phyloP scores from a whole-genome alignment of 225 moss, liverwort and hornwort species.

The Physcomitrium patens region DNA sequence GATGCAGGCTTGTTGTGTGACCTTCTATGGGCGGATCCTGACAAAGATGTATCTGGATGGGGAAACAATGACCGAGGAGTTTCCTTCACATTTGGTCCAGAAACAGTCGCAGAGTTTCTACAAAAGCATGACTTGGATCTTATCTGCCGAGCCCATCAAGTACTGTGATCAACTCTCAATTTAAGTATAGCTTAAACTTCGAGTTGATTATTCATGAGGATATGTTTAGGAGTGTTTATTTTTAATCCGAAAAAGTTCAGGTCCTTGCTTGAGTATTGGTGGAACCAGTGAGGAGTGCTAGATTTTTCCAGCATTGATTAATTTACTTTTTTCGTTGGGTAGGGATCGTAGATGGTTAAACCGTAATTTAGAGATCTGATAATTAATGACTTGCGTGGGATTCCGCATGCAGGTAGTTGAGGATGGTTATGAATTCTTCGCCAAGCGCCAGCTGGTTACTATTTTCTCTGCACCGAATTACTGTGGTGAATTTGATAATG shows the following conservation, averaged over 20 bases:
- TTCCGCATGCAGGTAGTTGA: constrained; percentile 60
- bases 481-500: constrained; percentile 99
- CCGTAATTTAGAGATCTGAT: not conserved
- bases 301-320: too few species aligned
- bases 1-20: constrained; percentile 79
- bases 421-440: constrained; percentile 99
- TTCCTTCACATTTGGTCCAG: constrained; percentile 86
- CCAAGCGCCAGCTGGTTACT: constrained; percentile 96
- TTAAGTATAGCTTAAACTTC: not conserved
- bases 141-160: constrained; percentile 82
- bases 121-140: constrained; percentile 76
- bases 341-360: too few species aligned
- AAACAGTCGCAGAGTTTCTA: constrained; percentile 65
- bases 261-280: too few species aligned
- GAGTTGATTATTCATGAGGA: not conserved
- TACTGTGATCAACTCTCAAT: constrained; percentile 25
- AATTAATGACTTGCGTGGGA: constrained; percentile 24
- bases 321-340: too few species aligned
- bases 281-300: too few species aligned
- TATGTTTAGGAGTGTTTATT: not conserved
- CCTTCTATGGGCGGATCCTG: constrained; percentile 88
- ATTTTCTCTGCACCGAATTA: constrained; percentile 99
- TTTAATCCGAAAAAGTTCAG: too few species aligned
- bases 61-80: constrained; percentile 74
- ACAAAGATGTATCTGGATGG: constrained; percentile 74